Base-by-base conservation (phyloP, 495 filamentous ascomycete species). In the Aspergillus saccharolyticus region DNA sequence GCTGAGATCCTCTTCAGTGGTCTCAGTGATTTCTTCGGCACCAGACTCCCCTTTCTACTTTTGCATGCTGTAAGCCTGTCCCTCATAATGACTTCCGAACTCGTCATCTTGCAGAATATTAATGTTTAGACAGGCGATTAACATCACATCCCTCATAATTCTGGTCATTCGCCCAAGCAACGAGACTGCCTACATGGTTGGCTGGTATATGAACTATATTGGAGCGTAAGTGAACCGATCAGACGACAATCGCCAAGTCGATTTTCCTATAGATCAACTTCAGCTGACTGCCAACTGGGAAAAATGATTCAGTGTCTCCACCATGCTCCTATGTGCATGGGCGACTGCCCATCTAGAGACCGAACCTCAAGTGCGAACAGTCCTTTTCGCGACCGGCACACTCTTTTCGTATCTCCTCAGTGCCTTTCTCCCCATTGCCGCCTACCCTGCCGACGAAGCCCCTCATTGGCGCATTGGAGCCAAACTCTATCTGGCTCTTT, bases 261-360 rank as follows among this genome's bases (percentile, higher is more conserved):
- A 30, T 30, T 30, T 30, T 10, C 10, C 10, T 10, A 39, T 12
- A 8, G 2, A 5, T 12, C 4, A 10, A 8, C 7, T 12, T 12
- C 33, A 12, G 33, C 33, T 39, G 6, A 9, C 3, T 9, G 14
- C 33, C 14, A 12, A 39, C 5, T 12, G 33, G 12, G 12, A 2
- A 49, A 5, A 15, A 42, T n/a, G n/a, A 10, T 3, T 44, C 21
- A 62, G 59, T 2, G 59, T 63, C 4, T 63, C 60, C 5, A 63
- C 55, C 5, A 59, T 59, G 56, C 52, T 63, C 19, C 60, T 63
- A 30, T 63, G 60, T 7, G 52, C 60, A 25, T 63, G 56, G 60
- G 60, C 56, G 8, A 20, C 60, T 48, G 53, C 60, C 2, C 56
- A 63, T 53, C 60, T 63, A 3, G 52, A 59, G 52, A 58, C 52